These are phyloP conservation scores for Thalassiosira hispida DNA, from an alignment of 352 stramenopile species.

Conservation along the genomic window DNA sequence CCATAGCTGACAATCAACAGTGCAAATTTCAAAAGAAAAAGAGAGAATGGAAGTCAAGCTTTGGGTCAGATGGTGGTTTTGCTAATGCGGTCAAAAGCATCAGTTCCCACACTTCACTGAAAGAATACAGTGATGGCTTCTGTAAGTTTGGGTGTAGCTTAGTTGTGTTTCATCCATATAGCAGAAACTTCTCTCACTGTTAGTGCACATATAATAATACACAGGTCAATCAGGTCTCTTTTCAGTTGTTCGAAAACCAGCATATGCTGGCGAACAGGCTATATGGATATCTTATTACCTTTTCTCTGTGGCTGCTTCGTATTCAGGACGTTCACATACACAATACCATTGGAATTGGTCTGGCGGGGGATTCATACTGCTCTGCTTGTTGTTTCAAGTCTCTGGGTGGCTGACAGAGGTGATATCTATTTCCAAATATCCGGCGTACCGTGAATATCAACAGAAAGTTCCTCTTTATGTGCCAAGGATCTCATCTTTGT, in stretches of 20 bases:
- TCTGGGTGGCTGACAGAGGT: slow-evolving; percentile 90
- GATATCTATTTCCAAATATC: slow-evolving; percentile 90
- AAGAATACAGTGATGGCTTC: slow-evolving; percentile 69
- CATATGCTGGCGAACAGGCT: slow-evolving; percentile 91
- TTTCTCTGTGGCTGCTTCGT: slow-evolving; percentile 86
- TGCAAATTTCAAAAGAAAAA: slow-evolving; percentile 91
- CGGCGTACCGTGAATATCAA: slow-evolving; percentile 89
- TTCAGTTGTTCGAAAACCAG: slow-evolving; percentile 91
- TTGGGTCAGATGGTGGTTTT: slow-evolving; percentile 8
- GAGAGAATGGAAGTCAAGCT: slow-evolving; percentile 55
- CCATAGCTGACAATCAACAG: slow-evolving; percentile 91
- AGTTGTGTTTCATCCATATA: background rate
- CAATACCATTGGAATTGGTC: slow-evolving; percentile 82
- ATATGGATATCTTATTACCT: slow-evolving; percentile 92
- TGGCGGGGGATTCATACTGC: slow-evolving; percentile 84
- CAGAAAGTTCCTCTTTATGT: slow-evolving; percentile 71
- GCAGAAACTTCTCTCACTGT: background rate
- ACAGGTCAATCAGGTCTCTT: slow-evolving; percentile 89
- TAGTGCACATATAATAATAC: slow-evolving; percentile 30
- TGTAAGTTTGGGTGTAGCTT: slow-evolving; percentile 19
- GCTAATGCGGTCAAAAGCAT: slow-evolving; percentile 17
- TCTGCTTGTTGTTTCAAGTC: slow-evolving; percentile 90
- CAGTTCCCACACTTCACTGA: background rate
- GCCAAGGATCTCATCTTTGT: slow-evolving; percentile 41
- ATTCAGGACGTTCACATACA: slow-evolving; percentile 24